phyloP scores from a whole-genome alignment of 2,329 filamentous ascomycete genomes.

The Pseudocercospora cruenta region DNA sequence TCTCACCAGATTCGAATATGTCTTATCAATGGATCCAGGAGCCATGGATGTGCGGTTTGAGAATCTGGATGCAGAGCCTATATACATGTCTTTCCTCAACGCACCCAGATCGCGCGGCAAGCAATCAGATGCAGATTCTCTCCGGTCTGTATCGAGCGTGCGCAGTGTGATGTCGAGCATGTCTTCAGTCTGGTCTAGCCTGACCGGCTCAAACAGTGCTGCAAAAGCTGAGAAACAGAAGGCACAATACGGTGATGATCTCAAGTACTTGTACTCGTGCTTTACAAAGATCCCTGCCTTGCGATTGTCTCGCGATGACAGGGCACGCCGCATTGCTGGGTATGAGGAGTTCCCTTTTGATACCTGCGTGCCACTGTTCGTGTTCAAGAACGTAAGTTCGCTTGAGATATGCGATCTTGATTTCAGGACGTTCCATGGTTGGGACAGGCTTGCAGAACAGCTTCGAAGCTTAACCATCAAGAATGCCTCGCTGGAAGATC shows the following conservation, averaged over 20 bases:
- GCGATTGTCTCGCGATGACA: slow-evolving; percentile 87
- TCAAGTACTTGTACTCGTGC: slow-evolving; percentile 95
- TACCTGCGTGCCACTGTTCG: slow-evolving; percentile 91
- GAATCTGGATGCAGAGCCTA: slow-evolving; percentile 82
- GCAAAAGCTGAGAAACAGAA: slow-evolving; percentile 90
- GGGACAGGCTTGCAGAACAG: slow-evolving; percentile 92
- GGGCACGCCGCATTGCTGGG: slow-evolving; percentile 83
- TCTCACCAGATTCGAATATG: slow-evolving; percentile 84
- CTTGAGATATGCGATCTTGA: slow-evolving; percentile 95
- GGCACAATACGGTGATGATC: slow-evolving; percentile 78
- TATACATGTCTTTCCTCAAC: slow-evolving; percentile 93
- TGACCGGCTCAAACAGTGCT: slow-evolving; percentile 79
- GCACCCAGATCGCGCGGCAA: slow-evolving; percentile 78
- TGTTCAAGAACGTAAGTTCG: slow-evolving; percentile 94
- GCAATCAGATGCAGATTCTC: slow-evolving; percentile 82
- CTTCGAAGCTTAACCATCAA: slow-evolving; percentile 86
- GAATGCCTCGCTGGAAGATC: slow-evolving; percentile 84
- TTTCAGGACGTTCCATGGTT: slow-evolving; percentile 95
- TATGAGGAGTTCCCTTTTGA: slow-evolving; percentile 99
- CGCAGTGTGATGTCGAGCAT: slow-evolving; percentile 97
- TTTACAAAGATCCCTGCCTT: slow-evolving; percentile 98
- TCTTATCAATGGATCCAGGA: slow-evolving; percentile 84
- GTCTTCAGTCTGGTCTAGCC: slow-evolving; percentile 87
- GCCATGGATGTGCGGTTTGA: slow-evolving; percentile 96
- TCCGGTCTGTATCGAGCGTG: slow-evolving; percentile 94